Evolutionary conservation across 345 rosid species (phyloP).

Genomic region (Triadica sebifera): DNA sequence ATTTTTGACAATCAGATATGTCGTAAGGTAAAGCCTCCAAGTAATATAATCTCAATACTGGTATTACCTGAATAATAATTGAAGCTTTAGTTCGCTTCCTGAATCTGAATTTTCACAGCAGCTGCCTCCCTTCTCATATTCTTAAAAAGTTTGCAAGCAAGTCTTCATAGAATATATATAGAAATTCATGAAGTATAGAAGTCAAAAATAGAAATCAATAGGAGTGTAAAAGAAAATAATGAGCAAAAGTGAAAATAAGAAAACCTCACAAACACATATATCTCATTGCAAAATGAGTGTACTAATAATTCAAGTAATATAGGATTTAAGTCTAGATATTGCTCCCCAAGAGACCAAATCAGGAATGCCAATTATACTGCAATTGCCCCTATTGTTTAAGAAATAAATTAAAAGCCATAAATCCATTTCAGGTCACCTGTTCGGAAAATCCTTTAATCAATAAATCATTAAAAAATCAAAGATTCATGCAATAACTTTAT

Average conservation of each 20-base stretch:
- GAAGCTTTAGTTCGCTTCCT: constrained; percentile 66
- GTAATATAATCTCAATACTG: not conserved
- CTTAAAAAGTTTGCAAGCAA: constrained; percentile 53
- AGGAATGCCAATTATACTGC: too few relatives aligned
- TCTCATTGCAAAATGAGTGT: too few relatives aligned
- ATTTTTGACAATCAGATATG: not conserved
- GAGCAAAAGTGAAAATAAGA: not conserved
- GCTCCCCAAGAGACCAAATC: too few relatives aligned
- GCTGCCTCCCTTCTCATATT: constrained; percentile 54
- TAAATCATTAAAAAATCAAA: too few relatives aligned
- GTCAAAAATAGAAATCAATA: constrained; percentile 2
- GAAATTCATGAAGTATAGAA: constrained; percentile 11
- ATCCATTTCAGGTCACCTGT: too few relatives aligned
- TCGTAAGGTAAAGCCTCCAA: not conserved
- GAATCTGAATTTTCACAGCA: constrained; percentile 64
- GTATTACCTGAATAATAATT: constrained; percentile 54
- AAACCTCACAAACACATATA: not conserved
- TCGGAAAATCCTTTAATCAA: too few relatives aligned
- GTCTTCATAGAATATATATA: constrained; percentile 49
- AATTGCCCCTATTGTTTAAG: too few relatives aligned
- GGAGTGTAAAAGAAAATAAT: not conserved
- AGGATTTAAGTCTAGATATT: too few relatives aligned
- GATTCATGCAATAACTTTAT: too few relatives aligned
- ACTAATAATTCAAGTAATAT: too few relatives aligned
- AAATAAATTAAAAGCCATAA: too few relatives aligned